A percentile compares a stretch with the other conserved stretches of the same genome.
Conservation (phyloP, 208 protist genomes). For the Trypanosoma grayi region DNA sequence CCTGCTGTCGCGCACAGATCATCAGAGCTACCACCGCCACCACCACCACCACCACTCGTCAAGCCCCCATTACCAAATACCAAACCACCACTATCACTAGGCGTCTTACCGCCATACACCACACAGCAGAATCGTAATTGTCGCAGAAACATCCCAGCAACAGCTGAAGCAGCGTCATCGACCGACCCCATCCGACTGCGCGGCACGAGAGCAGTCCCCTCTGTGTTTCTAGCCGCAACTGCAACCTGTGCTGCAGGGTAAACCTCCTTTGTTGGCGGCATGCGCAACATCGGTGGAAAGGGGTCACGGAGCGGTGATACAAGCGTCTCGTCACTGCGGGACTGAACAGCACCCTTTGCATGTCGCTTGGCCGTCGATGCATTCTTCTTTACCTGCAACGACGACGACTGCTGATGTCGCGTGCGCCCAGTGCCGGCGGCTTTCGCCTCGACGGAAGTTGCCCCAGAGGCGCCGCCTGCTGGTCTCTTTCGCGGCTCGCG, state of each 20-base stretch:
- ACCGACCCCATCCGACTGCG: background rate
- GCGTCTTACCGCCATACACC: background rate
- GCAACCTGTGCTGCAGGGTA: background rate
- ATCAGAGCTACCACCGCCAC: background rate
- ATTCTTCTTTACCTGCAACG: background rate
- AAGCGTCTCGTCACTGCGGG: background rate
- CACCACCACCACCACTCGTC: background rate
- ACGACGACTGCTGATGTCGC: background rate
- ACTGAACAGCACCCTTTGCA: background rate
- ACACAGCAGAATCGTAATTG: slow-evolving; percentile 14
- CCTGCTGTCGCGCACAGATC: slow-evolving; percentile 2
- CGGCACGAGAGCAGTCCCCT: background rate
- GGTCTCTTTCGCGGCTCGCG: slow-evolving; percentile 1
- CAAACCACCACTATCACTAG: background rate
- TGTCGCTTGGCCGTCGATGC: background rate
- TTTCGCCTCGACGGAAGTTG: background rate
- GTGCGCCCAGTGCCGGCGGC: background rate
- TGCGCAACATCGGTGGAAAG: slow-evolving; percentile 7
- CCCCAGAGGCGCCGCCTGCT: background rate
- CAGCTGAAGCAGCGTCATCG: background rate
- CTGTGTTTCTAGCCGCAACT: background rate
- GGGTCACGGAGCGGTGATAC: background rate
- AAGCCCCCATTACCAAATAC: background rate
- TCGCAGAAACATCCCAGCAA: slow-evolving; percentile 14
- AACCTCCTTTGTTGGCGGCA: slow-evolving; percentile 6